phyloP scores from a whole-genome alignment of 1,139 yeast genomes.

The Entelexis paramagnoliae region DNA sequence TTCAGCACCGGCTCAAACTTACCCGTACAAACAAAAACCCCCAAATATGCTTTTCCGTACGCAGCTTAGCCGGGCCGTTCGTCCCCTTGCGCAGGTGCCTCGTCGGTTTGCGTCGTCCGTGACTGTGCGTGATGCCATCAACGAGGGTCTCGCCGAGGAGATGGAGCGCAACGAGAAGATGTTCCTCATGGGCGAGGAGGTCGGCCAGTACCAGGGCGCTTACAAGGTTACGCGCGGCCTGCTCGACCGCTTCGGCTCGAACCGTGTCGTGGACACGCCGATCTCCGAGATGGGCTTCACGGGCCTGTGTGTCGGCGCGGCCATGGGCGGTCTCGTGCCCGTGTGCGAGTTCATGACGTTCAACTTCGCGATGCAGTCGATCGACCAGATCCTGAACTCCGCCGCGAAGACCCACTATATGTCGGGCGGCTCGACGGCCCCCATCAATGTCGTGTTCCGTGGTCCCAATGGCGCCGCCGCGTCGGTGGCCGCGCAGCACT shows the following conservation, averaged over 20 bases:
- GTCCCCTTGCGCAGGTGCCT: slow-evolving; percentile 14
- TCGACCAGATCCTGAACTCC: slow-evolving; percentile 94
- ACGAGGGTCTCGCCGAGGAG: slow-evolving; percentile 93
- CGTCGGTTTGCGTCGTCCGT: slow-evolving; percentile 28
- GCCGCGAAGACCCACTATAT: slow-evolving; percentile 98
- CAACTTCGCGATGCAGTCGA: slow-evolving; percentile 99
- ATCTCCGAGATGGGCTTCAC: slow-evolving; percentile 99
- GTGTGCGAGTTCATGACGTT: slow-evolving; percentile 98
- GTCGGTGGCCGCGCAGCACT: slow-evolving; percentile 99
- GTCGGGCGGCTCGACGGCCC: slow-evolving; percentile 97
- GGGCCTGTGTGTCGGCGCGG: slow-evolving; percentile 95
- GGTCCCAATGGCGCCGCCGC: slow-evolving; percentile 99
- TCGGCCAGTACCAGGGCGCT: slow-evolving; percentile 98
- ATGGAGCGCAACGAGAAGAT: slow-evolving; percentile 92
- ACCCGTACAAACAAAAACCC: not conserved
- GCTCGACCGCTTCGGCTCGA: slow-evolving; percentile 92
- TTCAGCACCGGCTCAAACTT: slow-evolving; percentile 1
- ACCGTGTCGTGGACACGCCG: slow-evolving; percentile 94
- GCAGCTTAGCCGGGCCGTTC: slow-evolving; percentile 12
- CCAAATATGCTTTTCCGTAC: slow-evolving; percentile 12
- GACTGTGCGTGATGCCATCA: slow-evolving; percentile 96
- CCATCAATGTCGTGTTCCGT: slow-evolving; percentile 89
- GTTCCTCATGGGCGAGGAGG: slow-evolving; percentile 97
- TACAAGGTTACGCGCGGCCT: slow-evolving; percentile 94
- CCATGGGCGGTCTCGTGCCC: slow-evolving; percentile 94